A percentile compares a stretch with the other conserved stretches of the same genome.
phyloP scores from a whole-genome alignment of 768 basidiomycete species.

The Suillus tomentosus region DNA sequence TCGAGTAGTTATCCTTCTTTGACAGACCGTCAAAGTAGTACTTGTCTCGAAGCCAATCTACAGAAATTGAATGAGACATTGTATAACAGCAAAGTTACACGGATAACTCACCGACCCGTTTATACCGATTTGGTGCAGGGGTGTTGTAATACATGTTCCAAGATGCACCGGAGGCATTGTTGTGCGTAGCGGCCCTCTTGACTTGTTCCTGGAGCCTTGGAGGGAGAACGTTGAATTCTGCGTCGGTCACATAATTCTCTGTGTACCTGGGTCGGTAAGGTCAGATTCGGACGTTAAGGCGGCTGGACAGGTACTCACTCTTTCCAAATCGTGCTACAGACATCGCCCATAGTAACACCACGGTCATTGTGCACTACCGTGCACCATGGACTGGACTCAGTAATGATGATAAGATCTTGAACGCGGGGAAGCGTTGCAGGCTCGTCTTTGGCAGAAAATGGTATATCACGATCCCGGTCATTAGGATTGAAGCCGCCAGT shows the following conservation, averaged over 20 bases:
- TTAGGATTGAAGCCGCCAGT: slow-evolving; percentile 64
- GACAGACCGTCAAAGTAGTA: slow-evolving; percentile 67
- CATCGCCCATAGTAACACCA: slow-evolving; percentile 76
- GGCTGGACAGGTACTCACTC: slow-evolving; percentile 53
- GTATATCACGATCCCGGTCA: slow-evolving; percentile 59
- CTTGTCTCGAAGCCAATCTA: slow-evolving; percentile 80
- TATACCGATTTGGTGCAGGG: slow-evolving; percentile 48
- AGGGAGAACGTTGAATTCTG: slow-evolving; percentile 62
- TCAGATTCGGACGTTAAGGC: slow-evolving; percentile 8
- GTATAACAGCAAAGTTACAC: background rate
- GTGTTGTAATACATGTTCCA: slow-evolving; percentile 53
- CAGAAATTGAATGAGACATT: slow-evolving; percentile 8
- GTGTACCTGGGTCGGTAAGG: slow-evolving; percentile 54
- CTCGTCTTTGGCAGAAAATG: slow-evolving; percentile 55
- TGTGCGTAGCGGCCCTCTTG: slow-evolving; percentile 55
- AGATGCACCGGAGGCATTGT: slow-evolving; percentile 30
- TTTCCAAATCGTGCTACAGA: slow-evolving; percentile 71
- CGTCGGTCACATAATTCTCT: slow-evolving; percentile 64
- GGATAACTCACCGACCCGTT: slow-evolving; percentile 59
- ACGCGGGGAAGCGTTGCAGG: slow-evolving; percentile 73
- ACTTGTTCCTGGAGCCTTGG: slow-evolving; percentile 72
- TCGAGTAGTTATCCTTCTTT: slow-evolving; percentile 61
- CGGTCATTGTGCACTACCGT: slow-evolving; percentile 69
- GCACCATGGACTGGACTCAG: slow-evolving; percentile 73
- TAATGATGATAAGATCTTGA: slow-evolving; percentile 58